Conservation (phyloP, 768 basidiomycete genomes). For the Leccinum aurantiacum region DNA sequence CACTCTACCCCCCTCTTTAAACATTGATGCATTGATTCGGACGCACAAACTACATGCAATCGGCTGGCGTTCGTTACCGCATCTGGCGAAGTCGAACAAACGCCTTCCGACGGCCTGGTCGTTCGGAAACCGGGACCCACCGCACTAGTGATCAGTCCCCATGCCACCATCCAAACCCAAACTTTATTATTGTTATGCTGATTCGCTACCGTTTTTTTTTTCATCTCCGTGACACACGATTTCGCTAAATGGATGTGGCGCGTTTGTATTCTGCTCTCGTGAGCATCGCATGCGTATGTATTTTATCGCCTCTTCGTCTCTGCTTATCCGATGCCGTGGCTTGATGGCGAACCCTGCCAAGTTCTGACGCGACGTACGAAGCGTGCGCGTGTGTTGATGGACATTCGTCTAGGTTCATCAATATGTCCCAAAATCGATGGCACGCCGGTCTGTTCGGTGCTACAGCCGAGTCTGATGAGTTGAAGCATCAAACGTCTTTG, state of each 20-base stretch:
- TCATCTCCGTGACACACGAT: neutral
- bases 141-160: neutral
- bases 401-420: neutral
- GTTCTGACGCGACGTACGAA: neutral
- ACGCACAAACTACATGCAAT: neutral
- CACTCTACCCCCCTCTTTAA: conserved; percentile 10
- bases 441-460: neutral
- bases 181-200: neutral
- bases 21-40: neutral
- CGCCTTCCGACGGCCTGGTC: neutral
- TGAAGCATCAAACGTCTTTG: neutral
- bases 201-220: neutral
- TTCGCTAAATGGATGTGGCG: neutral
- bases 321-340: neutral
- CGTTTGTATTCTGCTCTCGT: neutral
- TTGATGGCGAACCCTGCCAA: neutral
- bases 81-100: neutral
- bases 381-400: neutral
- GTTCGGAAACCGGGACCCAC: neutral
- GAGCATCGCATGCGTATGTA: neutral
- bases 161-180: neutral
- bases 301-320: neutral
- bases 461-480: neutral
- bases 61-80: conserved; percentile 4
- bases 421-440: conserved; percentile 1